Percentiles rank a stretch among this genome's conserved stretches.
These are phyloP conservation scores for Aspergillus sp. DNA, from an alignment of 2,329 filamentous ascomycete genomes.

Conservation along the genomic window DNA sequence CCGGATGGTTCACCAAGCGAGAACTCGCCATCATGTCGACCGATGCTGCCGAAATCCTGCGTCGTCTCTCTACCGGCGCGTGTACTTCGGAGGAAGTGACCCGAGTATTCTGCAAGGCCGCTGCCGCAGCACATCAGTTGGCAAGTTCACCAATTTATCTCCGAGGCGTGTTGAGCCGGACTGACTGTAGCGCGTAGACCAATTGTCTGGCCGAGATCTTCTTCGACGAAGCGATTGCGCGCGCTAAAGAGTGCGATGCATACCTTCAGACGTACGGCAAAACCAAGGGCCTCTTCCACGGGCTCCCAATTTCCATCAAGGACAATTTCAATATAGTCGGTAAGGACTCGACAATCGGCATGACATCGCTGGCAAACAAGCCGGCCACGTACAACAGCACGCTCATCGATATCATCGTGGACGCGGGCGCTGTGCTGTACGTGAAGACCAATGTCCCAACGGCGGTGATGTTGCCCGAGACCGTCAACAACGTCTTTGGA, in stretches of 20 bases:
- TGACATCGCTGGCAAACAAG: slow-evolving; percentile 10
- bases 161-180: neutral
- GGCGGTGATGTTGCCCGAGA: slow-evolving; percentile 38
- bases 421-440: slow-evolving; percentile 35
- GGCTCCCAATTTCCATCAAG: slow-evolving; percentile 35
- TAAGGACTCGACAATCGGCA: slow-evolving; percentile 14
- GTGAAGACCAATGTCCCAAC: slow-evolving; percentile 33
- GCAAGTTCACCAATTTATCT: slow-evolving; percentile 18
- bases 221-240: slow-evolving; percentile 44
- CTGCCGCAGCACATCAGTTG: slow-evolving; percentile 47
- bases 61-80: slow-evolving; percentile 24
- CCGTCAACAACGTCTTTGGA: slow-evolving; percentile 35
- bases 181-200: slow-evolving; percentile 34
- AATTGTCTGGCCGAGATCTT: slow-evolving; percentile 53
- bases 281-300: slow-evolving; percentile 31
- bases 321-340: slow-evolving; percentile 29
- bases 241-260: slow-evolving; percentile 45
- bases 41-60: slow-evolving; percentile 23
- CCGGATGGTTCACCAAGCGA: slow-evolving; percentile 49
- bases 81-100: slow-evolving; percentile 46
- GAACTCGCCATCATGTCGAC: slow-evolving; percentile 44
- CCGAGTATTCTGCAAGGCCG: slow-evolving; percentile 46
- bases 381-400: slow-evolving; percentile 15
- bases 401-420: slow-evolving; percentile 29
- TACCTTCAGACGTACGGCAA: slow-evolving; percentile 35